Evolutionary conservation across 495 filamentous ascomycete genomes (phyloP), one percentile per base, ranked within the genome.

Genomic region (Talaromyces nanjingensis): DNA sequence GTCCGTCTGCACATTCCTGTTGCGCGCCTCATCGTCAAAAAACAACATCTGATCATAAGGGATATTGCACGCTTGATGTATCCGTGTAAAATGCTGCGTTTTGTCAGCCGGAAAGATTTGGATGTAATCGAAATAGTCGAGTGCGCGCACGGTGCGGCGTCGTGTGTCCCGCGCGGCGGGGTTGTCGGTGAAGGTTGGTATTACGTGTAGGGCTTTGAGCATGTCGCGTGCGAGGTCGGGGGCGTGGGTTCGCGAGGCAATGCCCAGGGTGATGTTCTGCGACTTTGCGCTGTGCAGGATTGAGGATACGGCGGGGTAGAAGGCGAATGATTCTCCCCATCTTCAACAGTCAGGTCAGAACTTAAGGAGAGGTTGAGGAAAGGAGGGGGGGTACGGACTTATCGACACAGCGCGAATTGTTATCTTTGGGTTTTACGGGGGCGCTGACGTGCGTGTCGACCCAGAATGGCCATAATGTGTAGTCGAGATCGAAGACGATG

Each of bases 401-500:
- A 65, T 84, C 81, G 8, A 78, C 75, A 25, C 74, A 76, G 64
- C 80, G 79, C 7, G 83, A 81, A 69, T 86, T 85, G 63, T 79
- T 77, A 9, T 87, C 73, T 60, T 80, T 80, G 6, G 82, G 70
- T 66, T 91, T 91, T 59, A 98, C 78, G 1, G 94, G 93, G 11
- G 89, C 83, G 60, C 86, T 87, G 69, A 93, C 87, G 73, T 97
- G 92, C 14, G 92, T 96, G 78, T 97, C 94, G 3, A 92, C 87
- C 92, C 93, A 98, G 79, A 96, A 96, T 3, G 92, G 91, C 94
- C 94, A 97, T 1, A 98, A 81, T 0, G 94, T 98, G 79, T 96
- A 97, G 80, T 98, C 94, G 59, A 97, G 83, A 73, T 98, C 94
- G 76, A 98, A 96, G 63, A 89, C 88, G 65, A 98, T 83, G 65